phyloP scores from a whole-genome alignment of 169 alveolate genomes.

The Hepatocystis sp. region DNA sequence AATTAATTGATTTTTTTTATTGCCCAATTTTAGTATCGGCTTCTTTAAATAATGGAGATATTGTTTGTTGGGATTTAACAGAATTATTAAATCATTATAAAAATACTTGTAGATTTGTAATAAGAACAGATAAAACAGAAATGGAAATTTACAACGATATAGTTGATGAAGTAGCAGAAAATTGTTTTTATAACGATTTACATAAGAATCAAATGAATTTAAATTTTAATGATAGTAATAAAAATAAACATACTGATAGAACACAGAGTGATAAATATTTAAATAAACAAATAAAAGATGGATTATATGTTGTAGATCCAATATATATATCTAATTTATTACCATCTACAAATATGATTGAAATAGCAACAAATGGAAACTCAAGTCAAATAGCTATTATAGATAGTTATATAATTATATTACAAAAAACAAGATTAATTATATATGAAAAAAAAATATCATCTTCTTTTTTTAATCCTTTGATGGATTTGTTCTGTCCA shows the following conservation, averaged over 20 bases:
- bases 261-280: neutral
- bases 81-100: constrained; percentile 48
- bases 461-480: constrained; percentile 29
- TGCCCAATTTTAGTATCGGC: constrained; percentile 53
- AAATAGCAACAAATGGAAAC: constrained; percentile 62
- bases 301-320: constrained; percentile 29
- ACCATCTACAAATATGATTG: constrained; percentile 7
- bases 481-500: constrained; percentile 74
- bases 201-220: constrained; percentile 14
- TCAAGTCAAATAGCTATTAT: constrained; percentile 66
- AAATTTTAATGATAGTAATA: constrained; percentile 15
- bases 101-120: constrained; percentile 33
- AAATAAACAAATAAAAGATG: constrained; percentile 4
- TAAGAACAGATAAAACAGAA: constrained; percentile 72
- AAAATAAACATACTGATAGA: constrained; percentile 9
- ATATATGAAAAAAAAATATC: constrained; percentile 40
- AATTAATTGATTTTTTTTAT: constrained; percentile 19
- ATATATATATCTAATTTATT: constrained; percentile 11
- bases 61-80: constrained; percentile 74
- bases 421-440: constrained; percentile 60
- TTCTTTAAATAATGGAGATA: constrained; percentile 58
- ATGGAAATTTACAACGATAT: constrained; percentile 45
- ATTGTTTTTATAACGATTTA: constrained; percentile 55
- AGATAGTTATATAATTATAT: constrained; percentile 50
- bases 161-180: constrained; percentile 53